A percentile compares a stretch with the other conserved stretches of the same genome.
Conservation (phyloP, 805 yeast species). For the Hanseniaspora valbyensis region DNA sequence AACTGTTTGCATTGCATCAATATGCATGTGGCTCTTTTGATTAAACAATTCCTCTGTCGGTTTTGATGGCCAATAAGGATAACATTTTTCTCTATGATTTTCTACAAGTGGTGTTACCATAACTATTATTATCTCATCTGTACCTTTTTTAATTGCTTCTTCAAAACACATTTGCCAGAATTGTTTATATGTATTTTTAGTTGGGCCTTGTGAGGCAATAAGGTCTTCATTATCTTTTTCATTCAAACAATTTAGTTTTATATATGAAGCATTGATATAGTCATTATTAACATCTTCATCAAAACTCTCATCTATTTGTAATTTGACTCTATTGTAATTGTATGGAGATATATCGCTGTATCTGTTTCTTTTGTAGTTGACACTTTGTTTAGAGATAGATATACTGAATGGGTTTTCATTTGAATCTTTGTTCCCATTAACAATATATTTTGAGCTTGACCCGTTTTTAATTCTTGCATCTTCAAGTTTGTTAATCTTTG, state of each 20-base stretch:
- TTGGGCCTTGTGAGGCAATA: slow-evolving; percentile 74
- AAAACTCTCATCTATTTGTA: slow-evolving; percentile 25
- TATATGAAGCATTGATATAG: slow-evolving; percentile 78
- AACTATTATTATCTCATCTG: slow-evolving; percentile 41
- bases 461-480: slow-evolving; percentile 10
- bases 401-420: not conserved
- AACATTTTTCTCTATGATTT: slow-evolving; percentile 62
- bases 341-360: slow-evolving; percentile 56
- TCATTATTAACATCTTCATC: slow-evolving; percentile 30
- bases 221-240: slow-evolving; percentile 31
- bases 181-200: slow-evolving; percentile 59
- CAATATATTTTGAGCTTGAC: not conserved
- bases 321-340: slow-evolving; percentile 45
- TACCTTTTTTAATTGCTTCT: slow-evolving; percentile 39
- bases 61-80: slow-evolving; percentile 56
- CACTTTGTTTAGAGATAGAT: slow-evolving; percentile 7
- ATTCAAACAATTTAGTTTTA: slow-evolving; percentile 28
- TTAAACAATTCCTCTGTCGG: not conserved
- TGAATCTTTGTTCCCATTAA: not conserved
- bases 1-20: slow-evolving; percentile 8
- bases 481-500: slow-evolving; percentile 7
- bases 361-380: slow-evolving; percentile 38
- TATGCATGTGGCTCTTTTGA: slow-evolving; percentile 12
- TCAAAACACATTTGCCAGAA: slow-evolving; percentile 81
- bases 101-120: slow-evolving; percentile 73